Base-by-base conservation (phyloP, 2,329 filamentous ascomycete species). In the Fusarium xylarioides region DNA sequence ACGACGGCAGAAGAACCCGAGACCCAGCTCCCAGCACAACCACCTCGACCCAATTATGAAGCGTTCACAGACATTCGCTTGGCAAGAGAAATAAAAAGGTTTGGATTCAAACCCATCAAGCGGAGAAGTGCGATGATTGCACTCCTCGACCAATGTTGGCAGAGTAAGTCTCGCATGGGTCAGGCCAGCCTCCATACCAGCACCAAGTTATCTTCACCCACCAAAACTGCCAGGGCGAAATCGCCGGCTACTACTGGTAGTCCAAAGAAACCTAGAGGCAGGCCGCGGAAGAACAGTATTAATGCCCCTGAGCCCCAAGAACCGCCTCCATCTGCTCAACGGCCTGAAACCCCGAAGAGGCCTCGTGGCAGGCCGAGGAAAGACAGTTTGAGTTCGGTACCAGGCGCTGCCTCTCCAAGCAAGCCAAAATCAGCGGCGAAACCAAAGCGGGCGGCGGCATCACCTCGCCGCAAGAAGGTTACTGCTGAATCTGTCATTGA, bases 21-120 rank as follows among this genome's bases (percentile, higher is more conserved):
- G 11, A 49, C 43, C 2, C 50, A 40, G 23, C 40, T 52, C 30
- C 42, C 56, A 12, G 30, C 53, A 18, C 66, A 67, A 18, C 68
- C 63, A 11, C 61, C 75, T 23, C 81, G 79, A 53, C 92, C 92
- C 5, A 86, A 88, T 16, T 95, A 88, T 68, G 85, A 88, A 44
- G 81, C 87, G 0, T 91, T 89, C 66, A 91, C 91, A 7, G 91
- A 92, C 68, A 81, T 85, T 14, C 88, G 92, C 65, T 82, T 95
- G 21, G 83, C 89, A 6, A 88, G 86, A 63, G 87, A 92, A 76
- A 83, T 95, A 49, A 83, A 86, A 10, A 84, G 85, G 0, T 94
- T 90, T 76, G 92, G 91, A 0, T 95, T 95, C 81, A 95, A 95
- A 78, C 84, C 91, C 2, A 83, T 95, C 35, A 93, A 91, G 78